These are phyloP conservation scores for Orbilia blumenaviensis DNA, from an alignment of 2,329 filamentous ascomycete genomes.

Conservation along the genomic window DNA sequence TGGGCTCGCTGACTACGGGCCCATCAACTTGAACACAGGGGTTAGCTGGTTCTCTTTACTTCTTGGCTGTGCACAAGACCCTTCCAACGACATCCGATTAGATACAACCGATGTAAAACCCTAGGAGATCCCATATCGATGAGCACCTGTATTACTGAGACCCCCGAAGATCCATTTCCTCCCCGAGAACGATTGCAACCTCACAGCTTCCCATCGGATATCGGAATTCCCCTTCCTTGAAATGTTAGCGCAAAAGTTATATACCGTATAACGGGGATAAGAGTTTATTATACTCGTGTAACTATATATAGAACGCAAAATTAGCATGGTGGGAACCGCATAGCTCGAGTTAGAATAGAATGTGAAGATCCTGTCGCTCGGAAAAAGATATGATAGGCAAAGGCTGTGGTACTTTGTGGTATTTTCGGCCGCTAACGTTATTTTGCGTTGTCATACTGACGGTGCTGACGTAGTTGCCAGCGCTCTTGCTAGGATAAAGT, in stretches of 20 bases:
- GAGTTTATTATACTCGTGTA: background rate
- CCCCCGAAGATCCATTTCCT: conserved; percentile 15
- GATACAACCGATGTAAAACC: background rate
- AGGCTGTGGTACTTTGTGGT: conserved; percentile 14
- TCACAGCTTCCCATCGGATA: conserved; percentile 15
- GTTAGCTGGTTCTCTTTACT: background rate
- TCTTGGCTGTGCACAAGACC: background rate
- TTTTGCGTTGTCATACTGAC: conserved; percentile 53
- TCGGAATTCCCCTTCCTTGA: background rate
- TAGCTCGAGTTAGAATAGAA: background rate
- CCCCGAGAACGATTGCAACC: conserved; percentile 20
- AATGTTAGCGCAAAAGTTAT: background rate
- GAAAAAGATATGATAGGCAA: conserved; percentile 7
- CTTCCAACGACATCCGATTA: conserved; percentile 5
- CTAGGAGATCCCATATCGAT: conserved; percentile 13
- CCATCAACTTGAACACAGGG: background rate
- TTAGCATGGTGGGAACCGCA: background rate
- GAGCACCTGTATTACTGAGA: background rate
- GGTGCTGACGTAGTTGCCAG: conserved; percentile 18
- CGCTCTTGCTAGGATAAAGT: too few species aligned
- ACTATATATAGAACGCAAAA: conserved; percentile 43
- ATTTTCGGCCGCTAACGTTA: conserved; percentile 38
- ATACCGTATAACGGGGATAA: background rate
- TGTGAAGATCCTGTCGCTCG: conserved; percentile 23
- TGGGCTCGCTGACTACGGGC: background rate